Percentiles rank a stretch among this genome's conserved stretches.
phyloP scores from a whole-genome alignment of 768 basidiomycete species.

The Tylopilus plumbeoviolaceoides region DNA sequence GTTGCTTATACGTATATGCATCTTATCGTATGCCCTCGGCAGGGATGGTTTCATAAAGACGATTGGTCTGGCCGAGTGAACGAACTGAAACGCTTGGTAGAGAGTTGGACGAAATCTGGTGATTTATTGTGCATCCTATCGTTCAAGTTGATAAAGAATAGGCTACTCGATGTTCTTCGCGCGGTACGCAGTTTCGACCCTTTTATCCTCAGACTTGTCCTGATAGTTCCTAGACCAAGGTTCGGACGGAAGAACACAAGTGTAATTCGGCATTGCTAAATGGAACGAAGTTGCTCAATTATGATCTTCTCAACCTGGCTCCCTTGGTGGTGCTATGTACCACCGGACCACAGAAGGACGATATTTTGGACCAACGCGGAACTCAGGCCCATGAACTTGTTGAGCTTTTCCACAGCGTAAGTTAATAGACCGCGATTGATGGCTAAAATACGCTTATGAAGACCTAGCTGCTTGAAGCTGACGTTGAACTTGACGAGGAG shows the following conservation, averaged over 20 bases:
- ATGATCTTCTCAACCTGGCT: slow-evolving; percentile 21
- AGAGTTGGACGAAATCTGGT: slow-evolving; percentile 4
- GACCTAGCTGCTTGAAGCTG: slow-evolving; percentile 20
- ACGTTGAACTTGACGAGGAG: slow-evolving; percentile 12
- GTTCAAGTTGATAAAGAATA: slow-evolving; percentile 9
- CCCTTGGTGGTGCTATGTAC: slow-evolving; percentile 12
- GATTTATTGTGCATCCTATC: slow-evolving; percentile 11
- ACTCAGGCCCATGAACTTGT: slow-evolving; percentile 7
- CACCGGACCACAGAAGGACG: slow-evolving; percentile 2
- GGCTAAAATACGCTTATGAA: slow-evolving; percentile 2
- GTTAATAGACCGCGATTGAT: not conserved
- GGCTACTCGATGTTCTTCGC: slow-evolving; percentile 14
- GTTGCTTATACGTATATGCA: slow-evolving; percentile 30
- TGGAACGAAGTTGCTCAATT: slow-evolving; percentile 8
- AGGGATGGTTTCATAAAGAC: slow-evolving; percentile 5
- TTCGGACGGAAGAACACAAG: slow-evolving; percentile 10
- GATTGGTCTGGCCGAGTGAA: slow-evolving; percentile 8
- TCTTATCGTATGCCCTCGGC: slow-evolving; percentile 14
- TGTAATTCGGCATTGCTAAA: slow-evolving; percentile 25
- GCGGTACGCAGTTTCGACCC: slow-evolving; percentile 6
- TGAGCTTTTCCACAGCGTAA: slow-evolving; percentile 25
- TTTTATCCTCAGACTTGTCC: not conserved
- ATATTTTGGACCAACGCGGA: slow-evolving; percentile 3
- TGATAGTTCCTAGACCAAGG: slow-evolving; percentile 14
- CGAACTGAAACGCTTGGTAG: slow-evolving; percentile 7